Evolutionary conservation across 169 alveolate species (phyloP).

Genomic region (Eimeria praecox): DNA sequence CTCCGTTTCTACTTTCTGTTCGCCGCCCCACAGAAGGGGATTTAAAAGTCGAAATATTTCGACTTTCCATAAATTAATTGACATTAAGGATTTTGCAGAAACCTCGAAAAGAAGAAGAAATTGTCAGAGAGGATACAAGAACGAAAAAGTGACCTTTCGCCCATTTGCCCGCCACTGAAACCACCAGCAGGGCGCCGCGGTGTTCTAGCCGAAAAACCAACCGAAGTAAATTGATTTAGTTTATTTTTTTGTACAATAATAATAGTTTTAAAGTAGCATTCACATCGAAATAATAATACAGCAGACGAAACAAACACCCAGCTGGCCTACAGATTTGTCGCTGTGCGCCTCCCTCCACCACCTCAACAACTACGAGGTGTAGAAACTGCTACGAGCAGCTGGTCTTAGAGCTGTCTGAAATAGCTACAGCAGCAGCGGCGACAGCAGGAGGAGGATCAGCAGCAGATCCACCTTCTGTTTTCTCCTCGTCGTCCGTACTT

Average conservation of each 20-base stretch:
- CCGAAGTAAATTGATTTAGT: neutral
- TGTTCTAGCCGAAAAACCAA: neutral
- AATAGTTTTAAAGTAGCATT: neutral
- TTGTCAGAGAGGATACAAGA: neutral
- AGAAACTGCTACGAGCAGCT: neutral
- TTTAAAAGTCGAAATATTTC: neutral
- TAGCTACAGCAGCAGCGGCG: neutral
- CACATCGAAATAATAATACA: neutral
- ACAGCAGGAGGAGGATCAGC: neutral
- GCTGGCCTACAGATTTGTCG: neutral
- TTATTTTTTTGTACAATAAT: neutral
- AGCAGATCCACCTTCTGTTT: neutral
- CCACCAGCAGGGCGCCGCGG: neutral
- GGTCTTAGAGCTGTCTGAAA: neutral
- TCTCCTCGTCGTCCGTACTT: neutral
- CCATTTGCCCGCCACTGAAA: neutral
- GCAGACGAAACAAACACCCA: neutral
- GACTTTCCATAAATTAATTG: neutral
- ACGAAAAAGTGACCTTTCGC: neutral
- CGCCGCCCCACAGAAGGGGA: neutral
- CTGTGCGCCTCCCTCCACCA: neutral
- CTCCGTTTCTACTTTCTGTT: neutral
- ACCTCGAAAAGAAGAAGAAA: neutral
- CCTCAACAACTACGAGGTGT: neutral
- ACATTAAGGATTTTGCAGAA: neutral